phyloP scores from a whole-genome alignment of 2,329 filamentous ascomycete genomes.

The Periconia digitata region DNA sequence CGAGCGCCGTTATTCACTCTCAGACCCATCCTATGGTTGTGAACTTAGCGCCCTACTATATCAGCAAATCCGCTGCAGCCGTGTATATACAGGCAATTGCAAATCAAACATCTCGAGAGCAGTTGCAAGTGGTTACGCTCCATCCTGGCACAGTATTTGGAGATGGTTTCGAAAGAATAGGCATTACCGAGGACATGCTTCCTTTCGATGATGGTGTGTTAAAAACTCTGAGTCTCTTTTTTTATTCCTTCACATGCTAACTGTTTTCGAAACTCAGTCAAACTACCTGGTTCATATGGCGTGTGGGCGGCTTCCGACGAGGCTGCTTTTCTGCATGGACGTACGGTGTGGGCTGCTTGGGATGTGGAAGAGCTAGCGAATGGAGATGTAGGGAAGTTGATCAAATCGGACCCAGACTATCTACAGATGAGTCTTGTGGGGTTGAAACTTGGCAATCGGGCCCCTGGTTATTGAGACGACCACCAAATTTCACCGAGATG shows the following conservation, averaged over 20 bases:
- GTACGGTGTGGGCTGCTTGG: slow-evolving; percentile 43
- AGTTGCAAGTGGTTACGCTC: slow-evolving; percentile 10
- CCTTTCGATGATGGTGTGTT: slow-evolving; percentile 3
- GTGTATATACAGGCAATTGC: slow-evolving; percentile 9
- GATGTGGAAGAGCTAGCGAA: slow-evolving; percentile 45
- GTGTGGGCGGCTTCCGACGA: slow-evolving; percentile 46
- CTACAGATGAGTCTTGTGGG: slow-evolving; percentile 2
- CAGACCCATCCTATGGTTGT: slow-evolving; percentile 1
- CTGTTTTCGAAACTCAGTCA: neutral
- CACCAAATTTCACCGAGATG: too few relatives aligned
- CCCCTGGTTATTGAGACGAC: neutral
- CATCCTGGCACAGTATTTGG: slow-evolving; percentile 8
- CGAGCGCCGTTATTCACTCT: slow-evolving; percentile 7
- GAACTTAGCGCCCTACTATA: slow-evolving; percentile 1
- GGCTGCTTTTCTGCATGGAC: slow-evolving; percentile 43
- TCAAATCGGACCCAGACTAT: slow-evolving; percentile 10
- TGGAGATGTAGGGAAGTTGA: slow-evolving; percentile 4
- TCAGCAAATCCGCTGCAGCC: slow-evolving; percentile 7
- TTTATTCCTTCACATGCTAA: neutral
- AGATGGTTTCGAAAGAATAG: neutral
- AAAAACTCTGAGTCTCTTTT: neutral
- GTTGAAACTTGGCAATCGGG: neutral
- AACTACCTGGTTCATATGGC: slow-evolving; percentile 27
- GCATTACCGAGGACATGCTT: slow-evolving; percentile 1
- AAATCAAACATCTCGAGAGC: neutral